These are phyloP conservation scores for Didymella pinodella DNA, from an alignment of 2,329 filamentous ascomycete genomes.

Conservation along the genomic window DNA sequence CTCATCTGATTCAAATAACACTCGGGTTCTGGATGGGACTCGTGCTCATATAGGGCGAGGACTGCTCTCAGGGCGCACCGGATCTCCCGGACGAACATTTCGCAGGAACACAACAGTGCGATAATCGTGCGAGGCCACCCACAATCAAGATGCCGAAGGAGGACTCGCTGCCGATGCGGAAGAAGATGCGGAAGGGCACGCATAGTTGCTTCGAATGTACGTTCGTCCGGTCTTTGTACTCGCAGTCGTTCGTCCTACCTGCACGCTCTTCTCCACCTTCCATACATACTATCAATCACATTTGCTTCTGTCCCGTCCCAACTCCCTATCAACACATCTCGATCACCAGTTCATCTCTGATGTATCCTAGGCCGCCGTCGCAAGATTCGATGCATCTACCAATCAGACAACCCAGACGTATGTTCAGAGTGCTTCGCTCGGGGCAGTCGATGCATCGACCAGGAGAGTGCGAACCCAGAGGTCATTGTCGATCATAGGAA, in stretches of 20 bases:
- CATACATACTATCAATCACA: slow-evolving; percentile 15
- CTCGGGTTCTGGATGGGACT: background rate
- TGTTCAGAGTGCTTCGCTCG: slow-evolving; percentile 58
- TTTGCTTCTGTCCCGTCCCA: slow-evolving; percentile 1
- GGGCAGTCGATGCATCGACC: slow-evolving; percentile 56
- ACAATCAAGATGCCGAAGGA: slow-evolving; percentile 48
- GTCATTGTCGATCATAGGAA: slow-evolving; percentile 53
- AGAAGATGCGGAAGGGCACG: slow-evolving; percentile 56
- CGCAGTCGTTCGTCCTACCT: slow-evolving; percentile 10
- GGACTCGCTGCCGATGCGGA: slow-evolving; percentile 44
- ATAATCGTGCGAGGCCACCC: slow-evolving; percentile 17
- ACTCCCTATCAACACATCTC: background rate
- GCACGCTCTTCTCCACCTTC: slow-evolving; percentile 1
- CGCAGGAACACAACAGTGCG: slow-evolving; percentile 16
- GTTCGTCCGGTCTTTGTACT: slow-evolving; percentile 28
- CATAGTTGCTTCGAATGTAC: slow-evolving; percentile 57
- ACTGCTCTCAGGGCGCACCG: slow-evolving; percentile 5
- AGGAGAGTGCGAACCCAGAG: slow-evolving; percentile 53
- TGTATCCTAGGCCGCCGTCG: slow-evolving; percentile 54
- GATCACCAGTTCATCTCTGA: slow-evolving; percentile 30
- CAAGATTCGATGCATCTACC: slow-evolving; percentile 60
- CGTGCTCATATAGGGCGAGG: slow-evolving; percentile 12
- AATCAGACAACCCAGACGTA: slow-evolving; percentile 48
- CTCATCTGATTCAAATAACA: background rate
- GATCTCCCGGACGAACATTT: slow-evolving; percentile 33